Evolutionary conservation across 208 protist genomes (phyloP).

Genomic region (Crithidia acanthocephali): DNA sequence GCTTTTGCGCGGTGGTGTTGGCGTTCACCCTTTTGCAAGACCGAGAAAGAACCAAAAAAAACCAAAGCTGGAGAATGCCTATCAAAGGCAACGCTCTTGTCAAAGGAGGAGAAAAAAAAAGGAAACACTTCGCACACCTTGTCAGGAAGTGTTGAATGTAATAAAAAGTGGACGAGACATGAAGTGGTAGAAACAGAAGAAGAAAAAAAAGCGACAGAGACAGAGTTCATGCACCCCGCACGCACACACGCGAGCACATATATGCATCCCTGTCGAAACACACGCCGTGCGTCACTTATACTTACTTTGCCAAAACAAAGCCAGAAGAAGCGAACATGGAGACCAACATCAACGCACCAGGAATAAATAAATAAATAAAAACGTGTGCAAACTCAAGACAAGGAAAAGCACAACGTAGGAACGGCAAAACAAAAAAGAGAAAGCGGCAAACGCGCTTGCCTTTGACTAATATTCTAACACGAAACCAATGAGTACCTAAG

Average conservation of each 20-base stretch:
- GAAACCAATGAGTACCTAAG: neutral
- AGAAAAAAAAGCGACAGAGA: neutral
- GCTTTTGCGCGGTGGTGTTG: neutral
- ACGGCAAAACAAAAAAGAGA: neutral
- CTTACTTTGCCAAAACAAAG: neutral
- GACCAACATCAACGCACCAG: too few relatives aligned
- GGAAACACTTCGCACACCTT: neutral
- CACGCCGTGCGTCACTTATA: neutral
- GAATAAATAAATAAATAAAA: too few relatives aligned
- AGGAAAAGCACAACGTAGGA: too few relatives aligned
- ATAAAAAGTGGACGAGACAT: neutral
- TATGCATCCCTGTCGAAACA: neutral
- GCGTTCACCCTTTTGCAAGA: neutral
- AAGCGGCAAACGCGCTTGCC: neutral
- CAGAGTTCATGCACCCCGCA: constrained; percentile 10
- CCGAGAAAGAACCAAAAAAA: too few relatives aligned
- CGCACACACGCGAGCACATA: constrained; percentile 12
- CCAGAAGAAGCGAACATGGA: too few relatives aligned
- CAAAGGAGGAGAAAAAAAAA: constrained; percentile 3
- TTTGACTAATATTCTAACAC: neutral
- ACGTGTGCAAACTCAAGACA: too few relatives aligned
- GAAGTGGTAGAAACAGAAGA: neutral
- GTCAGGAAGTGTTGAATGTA: too few relatives aligned
- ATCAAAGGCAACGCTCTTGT: too few relatives aligned
- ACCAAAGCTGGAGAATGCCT: too few relatives aligned